phyloP scores from a whole-genome alignment of 352 stramenopile genomes.

The Thraustochytrium sp. region DNA sequence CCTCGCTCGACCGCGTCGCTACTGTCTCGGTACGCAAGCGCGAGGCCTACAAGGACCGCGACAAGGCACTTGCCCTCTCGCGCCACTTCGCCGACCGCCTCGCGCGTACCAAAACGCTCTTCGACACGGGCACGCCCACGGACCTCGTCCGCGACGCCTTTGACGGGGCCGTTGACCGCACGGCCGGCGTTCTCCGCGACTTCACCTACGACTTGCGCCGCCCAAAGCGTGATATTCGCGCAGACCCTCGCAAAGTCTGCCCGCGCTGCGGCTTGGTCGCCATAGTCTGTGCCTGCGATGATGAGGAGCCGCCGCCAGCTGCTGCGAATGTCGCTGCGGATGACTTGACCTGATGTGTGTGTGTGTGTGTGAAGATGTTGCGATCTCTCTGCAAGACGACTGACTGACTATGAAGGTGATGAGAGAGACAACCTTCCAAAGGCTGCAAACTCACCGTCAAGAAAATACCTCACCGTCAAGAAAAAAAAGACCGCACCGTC shows the following conservation, averaged over 20 bases:
- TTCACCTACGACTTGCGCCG: conserved; percentile 18
- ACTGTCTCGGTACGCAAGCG: conserved; percentile 20
- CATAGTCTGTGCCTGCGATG: background rate
- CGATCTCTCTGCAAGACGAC: too few species aligned
- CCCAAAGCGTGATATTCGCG: conserved; percentile 21
- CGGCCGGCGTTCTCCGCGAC: background rate
- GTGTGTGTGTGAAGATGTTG: too few species aligned
- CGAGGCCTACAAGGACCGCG: background rate
- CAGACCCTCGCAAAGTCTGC: background rate
- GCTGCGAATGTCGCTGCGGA: too few species aligned
- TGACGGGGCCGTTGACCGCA: conserved; percentile 3
- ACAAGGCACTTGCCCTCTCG: background rate
- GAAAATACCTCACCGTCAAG: too few species aligned
- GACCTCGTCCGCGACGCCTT: background rate
- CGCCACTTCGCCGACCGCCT: too few species aligned
- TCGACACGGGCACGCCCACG: background rate
- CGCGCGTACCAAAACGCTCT: background rate
- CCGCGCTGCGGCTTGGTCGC: background rate
- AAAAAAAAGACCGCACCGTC: too few species aligned
- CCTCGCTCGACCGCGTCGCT: background rate
- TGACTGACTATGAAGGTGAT: too few species aligned
- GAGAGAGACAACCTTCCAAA: too few species aligned
- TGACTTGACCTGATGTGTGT: too few species aligned
- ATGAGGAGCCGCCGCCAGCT: background rate
- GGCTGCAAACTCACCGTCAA: too few species aligned